A percentile compares a stretch with the other conserved stretches of the same genome.
These are phyloP conservation scores for Galeopsis tetrahit DNA, from an alignment of 257 asterid genomes.

Conservation along the genomic window DNA sequence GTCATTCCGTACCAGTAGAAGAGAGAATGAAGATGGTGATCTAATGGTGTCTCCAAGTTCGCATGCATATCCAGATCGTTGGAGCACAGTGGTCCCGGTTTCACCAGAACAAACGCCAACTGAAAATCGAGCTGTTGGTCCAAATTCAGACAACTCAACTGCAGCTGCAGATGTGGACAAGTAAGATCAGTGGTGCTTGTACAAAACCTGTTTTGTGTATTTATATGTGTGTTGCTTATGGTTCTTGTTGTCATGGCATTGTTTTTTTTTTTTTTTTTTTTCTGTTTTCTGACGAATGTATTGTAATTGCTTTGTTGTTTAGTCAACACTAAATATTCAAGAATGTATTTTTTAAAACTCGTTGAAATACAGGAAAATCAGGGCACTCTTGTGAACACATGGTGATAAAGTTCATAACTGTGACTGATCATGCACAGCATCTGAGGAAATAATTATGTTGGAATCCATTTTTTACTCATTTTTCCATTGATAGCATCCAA, in stretches of 20 bases:
- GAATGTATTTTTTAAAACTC: no score
- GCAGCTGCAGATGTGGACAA: constrained; percentile 26
- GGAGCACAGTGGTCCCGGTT: constrained; percentile 24
- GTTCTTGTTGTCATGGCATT: background rate
- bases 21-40: constrained; percentile 7
- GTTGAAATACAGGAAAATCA: no score
- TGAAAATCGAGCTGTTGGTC: background rate
- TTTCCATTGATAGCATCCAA: no score
- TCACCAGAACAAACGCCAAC: constrained; percentile 10
- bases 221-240: constrained; percentile 19
- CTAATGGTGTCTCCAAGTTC: background rate
- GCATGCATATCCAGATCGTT: background rate
- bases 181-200: constrained; percentile 3
- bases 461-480: no score
- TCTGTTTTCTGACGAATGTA: no score
- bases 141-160: background rate
- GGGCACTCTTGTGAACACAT: no score
- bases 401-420: no score
- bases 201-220: constrained; percentile 28
- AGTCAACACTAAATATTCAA: no score
- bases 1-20: constrained; percentile 14
- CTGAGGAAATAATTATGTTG: no score
- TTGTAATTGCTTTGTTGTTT: no score
- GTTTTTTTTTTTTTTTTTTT: background rate
- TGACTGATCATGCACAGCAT: no score